phyloP scores from a whole-genome alignment of 2,329 filamentous ascomycete genomes.

The Ophiocordyceps camponoti-rufipedis region DNA sequence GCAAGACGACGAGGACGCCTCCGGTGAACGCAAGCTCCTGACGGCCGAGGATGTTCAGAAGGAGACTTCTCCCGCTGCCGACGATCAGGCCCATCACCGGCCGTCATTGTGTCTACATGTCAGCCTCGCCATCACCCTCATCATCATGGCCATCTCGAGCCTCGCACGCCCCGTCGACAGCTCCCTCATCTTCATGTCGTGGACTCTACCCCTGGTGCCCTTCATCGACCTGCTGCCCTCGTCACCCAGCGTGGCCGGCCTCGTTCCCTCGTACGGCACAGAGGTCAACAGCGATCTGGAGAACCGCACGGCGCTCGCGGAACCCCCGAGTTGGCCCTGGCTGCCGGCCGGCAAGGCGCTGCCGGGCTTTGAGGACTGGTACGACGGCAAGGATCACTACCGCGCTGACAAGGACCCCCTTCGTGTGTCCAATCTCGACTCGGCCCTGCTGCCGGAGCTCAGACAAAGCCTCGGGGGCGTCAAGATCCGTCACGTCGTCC shows the following conservation, averaged over 20 bases:
- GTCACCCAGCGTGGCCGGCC: constrained; percentile 10
- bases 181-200: constrained; percentile 16
- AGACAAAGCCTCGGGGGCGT: constrained; percentile 10
- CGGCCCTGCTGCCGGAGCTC: constrained; percentile 12
- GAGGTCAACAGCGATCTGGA: constrained; percentile 11
- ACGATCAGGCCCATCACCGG: background rate
- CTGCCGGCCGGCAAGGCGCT: constrained; percentile 6
- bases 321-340: constrained; percentile 8
- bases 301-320: constrained; percentile 9
- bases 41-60: constrained; percentile 1
- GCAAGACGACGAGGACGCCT: constrained; percentile 4
- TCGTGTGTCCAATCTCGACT: constrained; percentile 20
- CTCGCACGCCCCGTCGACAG: constrained; percentile 13
- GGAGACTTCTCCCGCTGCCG: background rate
- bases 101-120: constrained; percentile 5
- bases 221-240: constrained; percentile 15
- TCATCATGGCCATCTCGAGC: constrained; percentile 4
- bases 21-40: constrained; percentile 2
- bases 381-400: constrained; percentile 12
- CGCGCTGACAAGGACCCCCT: constrained; percentile 17
- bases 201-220: constrained; percentile 14
- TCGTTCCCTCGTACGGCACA: constrained; percentile 8
- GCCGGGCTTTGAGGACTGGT: constrained; percentile 11
- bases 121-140: constrained; percentile 8
- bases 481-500: constrained; percentile 21